Base-by-base conservation (phyloP, 1,139 yeast species). In the Taphrina communis region DNA sequence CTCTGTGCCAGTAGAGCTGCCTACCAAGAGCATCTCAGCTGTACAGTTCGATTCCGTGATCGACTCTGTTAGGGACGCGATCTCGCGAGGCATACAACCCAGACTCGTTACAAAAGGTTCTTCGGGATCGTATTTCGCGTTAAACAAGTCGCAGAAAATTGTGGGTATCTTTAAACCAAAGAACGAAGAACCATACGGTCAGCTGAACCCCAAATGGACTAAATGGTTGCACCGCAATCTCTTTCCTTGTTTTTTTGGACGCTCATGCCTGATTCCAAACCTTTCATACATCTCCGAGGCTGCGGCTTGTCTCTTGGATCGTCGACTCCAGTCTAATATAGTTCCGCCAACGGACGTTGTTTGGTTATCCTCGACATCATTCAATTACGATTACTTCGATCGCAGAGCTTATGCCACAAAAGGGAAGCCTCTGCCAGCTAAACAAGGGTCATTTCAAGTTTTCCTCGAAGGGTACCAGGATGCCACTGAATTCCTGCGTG, bases 111-210 rank as follows among this genome's bases (percentile, higher is more conserved):
- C 86, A 9, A 83, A 85, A 35, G 94, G 94, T 0, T 86, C 90
- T 3, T 86, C 90, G 0, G 93, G 94, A 0, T 85, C 89, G 69
- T 88, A 88, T 74, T 88, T 88, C 75, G 80, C 88, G 2, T 81
- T 80, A 69, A 79, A 81, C 65, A 72, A 78, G 1, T 68, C 74
- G 1, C 77, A 78, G 41, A 75, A 77, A 55, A 76, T 78, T 8
- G 83, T 82, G 6, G 93, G 88, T 0, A 87, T 88, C 1, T 88
- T 88, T 80, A 88, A 88, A 75, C 94, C 94, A 6, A 88, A 88
- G 75, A 91, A 88, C 76, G 94, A 88, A 76, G 93, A 88, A 73
- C 94, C 93, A 0, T 88, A 88, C 75, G 94, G 93, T 0, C 90
- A 92, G 0, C 75, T 88, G 67, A 86, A 89, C 6, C 93, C 93